Conservation (phyloP, 352 stramenopile species). For the Bremia lactucae region DNA sequence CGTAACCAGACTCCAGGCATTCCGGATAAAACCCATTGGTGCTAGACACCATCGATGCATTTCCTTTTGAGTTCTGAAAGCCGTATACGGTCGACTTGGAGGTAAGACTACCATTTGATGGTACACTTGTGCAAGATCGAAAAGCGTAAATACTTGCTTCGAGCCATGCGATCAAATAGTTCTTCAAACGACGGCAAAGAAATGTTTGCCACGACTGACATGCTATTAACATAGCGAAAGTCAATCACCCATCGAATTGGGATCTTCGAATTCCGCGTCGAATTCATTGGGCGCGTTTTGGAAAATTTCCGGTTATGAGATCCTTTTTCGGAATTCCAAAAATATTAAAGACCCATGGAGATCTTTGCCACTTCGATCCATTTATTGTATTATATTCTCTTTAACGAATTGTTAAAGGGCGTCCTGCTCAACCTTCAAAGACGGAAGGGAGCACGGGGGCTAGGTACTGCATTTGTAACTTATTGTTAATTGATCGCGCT, state of each 20-base stretch:
- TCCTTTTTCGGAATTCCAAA: not conserved
- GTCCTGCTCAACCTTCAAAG: not conserved
- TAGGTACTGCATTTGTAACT: not conserved
- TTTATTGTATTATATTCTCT: not conserved
- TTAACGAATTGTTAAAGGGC: not conserved
- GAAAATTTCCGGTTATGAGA: not conserved
- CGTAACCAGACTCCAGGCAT: conserved; percentile 2
- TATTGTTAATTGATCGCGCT: no score
- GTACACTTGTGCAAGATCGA: conserved; percentile 2
- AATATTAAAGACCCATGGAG: conserved; percentile 1
- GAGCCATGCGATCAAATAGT: not conserved
- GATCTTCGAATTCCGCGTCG: not conserved
- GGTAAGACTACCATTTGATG: conserved; percentile 6
- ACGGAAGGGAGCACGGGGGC: not conserved
- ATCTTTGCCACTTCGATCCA: not conserved
- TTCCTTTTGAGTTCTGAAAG: not conserved
- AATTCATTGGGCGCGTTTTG: not conserved
- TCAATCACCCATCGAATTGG: not conserved
- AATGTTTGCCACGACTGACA: not conserved
- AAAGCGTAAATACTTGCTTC: not conserved
- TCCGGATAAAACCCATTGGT: conserved; percentile 1
- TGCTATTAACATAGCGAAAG: not conserved
- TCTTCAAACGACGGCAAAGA: not conserved
- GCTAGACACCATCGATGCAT: conserved; percentile 4
- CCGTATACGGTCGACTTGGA: not conserved